Evolutionary conservation across 2,329 filamentous ascomycete species (phyloP).

Genomic region (Lasiodiplodia citricola): DNA sequence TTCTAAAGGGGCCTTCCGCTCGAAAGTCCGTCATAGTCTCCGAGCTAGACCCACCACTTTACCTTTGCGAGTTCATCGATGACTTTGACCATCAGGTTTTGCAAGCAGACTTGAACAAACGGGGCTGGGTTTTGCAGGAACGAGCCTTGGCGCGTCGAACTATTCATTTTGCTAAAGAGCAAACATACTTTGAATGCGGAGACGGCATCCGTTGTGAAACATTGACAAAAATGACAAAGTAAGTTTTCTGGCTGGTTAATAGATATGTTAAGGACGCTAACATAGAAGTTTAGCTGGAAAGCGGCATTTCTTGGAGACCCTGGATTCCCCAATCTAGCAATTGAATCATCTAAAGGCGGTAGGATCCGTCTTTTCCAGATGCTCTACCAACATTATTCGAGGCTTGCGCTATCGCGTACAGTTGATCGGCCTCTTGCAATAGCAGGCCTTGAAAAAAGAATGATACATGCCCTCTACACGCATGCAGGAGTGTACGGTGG

Average conservation of each 20-base stretch:
- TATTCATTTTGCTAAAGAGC: background rate
- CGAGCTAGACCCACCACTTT: background rate
- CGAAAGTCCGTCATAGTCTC: background rate
- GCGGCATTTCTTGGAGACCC: too few relatives aligned
- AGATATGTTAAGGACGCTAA: too few relatives aligned
- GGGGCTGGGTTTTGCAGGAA: background rate
- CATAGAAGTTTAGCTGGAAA: too few relatives aligned
- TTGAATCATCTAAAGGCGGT: too few relatives aligned
- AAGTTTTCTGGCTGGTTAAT: background rate
- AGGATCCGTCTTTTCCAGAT: too few relatives aligned
- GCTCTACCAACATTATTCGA: too few relatives aligned
- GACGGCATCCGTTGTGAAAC: background rate
- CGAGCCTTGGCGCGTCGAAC: background rate
- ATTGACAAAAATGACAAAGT: background rate
- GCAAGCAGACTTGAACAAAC: background rate
- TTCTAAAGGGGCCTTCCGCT: background rate
- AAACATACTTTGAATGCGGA: background rate
- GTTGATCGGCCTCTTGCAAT: too few relatives aligned
- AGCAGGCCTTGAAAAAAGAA: too few relatives aligned
- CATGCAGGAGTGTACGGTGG: too few relatives aligned
- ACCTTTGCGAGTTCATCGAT: background rate
- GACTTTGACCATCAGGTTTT: background rate
- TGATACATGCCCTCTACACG: too few relatives aligned
- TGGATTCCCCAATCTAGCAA: too few relatives aligned
- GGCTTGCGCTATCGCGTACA: too few relatives aligned